These are phyloP conservation scores for Solanum lycopersicoides DNA, from an alignment of 257 asterid genomes.

Conservation along the genomic window DNA sequence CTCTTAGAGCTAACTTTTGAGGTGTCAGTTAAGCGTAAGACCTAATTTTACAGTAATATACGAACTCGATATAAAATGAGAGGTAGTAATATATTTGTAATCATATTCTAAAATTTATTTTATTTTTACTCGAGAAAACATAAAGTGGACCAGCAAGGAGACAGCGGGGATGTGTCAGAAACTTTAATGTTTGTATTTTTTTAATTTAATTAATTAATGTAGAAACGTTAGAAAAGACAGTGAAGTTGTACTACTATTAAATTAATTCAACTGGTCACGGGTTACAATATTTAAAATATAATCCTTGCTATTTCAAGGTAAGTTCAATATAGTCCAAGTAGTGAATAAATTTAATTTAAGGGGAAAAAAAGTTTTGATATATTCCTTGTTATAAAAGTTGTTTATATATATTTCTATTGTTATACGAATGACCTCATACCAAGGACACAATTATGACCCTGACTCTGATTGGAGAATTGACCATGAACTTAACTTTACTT, in stretches of 20 bases:
- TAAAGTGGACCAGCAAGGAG: conserved; percentile 10
- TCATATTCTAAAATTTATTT: not conserved
- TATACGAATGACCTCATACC: no score
- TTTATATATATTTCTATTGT: no score
- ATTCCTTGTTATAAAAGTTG: no score
- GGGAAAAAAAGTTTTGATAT: no score
- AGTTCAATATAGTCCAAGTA: not conserved
- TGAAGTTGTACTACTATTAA: not conserved
- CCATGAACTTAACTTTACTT: no score
- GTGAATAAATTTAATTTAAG: no score
- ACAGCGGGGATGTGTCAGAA: conserved; percentile 36
- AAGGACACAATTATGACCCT: not conserved
- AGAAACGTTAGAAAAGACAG: not conserved
- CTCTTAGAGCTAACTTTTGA: no score
- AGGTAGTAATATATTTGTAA: no score
- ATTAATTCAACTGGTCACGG: not conserved
- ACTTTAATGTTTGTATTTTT: conserved; percentile 2
- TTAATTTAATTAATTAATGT: not conserved
- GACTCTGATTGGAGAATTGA: no score
- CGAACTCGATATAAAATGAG: no score
- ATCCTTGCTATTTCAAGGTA: not conserved
- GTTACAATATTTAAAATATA: not conserved
- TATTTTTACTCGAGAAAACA: not conserved
- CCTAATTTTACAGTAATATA: no score
- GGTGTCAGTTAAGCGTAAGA: no score